These are phyloP conservation scores for Pezicula radicicola DNA, from an alignment of 2,329 filamentous ascomycete species.

Conservation along the genomic window DNA sequence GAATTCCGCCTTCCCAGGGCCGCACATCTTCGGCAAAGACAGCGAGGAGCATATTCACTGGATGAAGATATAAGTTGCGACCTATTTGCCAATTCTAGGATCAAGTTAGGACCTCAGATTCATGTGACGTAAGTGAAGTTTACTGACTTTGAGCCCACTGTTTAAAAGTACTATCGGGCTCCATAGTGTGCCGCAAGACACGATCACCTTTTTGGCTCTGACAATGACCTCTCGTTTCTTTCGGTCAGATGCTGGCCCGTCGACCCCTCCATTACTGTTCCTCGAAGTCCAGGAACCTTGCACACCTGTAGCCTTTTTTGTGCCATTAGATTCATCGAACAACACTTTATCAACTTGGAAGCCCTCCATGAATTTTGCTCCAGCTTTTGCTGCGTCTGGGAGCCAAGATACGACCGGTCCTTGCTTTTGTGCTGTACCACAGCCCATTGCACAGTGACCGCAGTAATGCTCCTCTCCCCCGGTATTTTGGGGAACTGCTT, in stretches of 20 bases:
- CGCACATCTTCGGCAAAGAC: slow-evolving; percentile 68
- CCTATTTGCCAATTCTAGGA: slow-evolving; percentile 72
- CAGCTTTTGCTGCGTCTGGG: slow-evolving; percentile 73
- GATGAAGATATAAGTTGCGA: slow-evolving; percentile 78
- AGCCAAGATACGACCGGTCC: slow-evolving; percentile 76
- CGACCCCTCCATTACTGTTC: slow-evolving; percentile 57
- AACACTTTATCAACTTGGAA: slow-evolving; percentile 68
- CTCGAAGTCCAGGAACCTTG: slow-evolving; percentile 73
- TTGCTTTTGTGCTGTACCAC: slow-evolving; percentile 69
- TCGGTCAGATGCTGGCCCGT: slow-evolving; percentile 44
- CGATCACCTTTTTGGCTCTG: slow-evolving; percentile 75
- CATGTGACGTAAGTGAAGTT: no score
- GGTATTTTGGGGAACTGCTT: slow-evolving; percentile 75
- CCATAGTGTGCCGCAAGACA: slow-evolving; percentile 74
- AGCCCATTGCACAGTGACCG: slow-evolving; percentile 60
- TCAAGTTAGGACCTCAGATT: slow-evolving; percentile 6
- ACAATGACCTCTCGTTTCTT: slow-evolving; percentile 62
- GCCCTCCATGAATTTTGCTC: slow-evolving; percentile 81
- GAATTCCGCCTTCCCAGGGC: slow-evolving; percentile 69
- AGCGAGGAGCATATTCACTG: slow-evolving; percentile 56
- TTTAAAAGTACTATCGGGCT: slow-evolving; percentile 73
- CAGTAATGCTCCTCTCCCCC: slow-evolving; percentile 72
- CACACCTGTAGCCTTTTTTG: slow-evolving; percentile 65
- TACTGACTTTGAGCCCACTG: slow-evolving; percentile 66
- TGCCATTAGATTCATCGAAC: slow-evolving; percentile 53